Evolutionary conservation across 2,329 filamentous ascomycete species (phyloP).

Genomic region (Didymella lethalis): DNA sequence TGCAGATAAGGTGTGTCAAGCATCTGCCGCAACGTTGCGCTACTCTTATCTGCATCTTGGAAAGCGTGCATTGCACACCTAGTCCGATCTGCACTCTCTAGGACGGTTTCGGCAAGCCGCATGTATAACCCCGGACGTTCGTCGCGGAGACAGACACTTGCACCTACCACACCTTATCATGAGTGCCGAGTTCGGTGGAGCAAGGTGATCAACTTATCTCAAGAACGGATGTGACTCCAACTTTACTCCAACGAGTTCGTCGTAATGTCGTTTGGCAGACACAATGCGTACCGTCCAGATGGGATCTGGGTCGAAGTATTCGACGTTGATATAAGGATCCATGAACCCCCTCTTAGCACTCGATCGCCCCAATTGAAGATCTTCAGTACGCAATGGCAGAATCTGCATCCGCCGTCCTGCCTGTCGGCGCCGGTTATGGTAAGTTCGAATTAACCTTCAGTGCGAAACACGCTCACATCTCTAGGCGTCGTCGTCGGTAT

Average conservation of each 20-base stretch:
- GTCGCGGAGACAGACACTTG: constrained; percentile 11
- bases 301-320: not conserved
- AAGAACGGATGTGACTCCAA: constrained; percentile 13
- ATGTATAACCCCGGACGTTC: constrained; percentile 9
- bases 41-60: constrained; percentile 9
- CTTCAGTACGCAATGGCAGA: constrained; percentile 2
- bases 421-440: constrained; percentile 58
- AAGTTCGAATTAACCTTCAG: constrained; percentile 29
- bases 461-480: not conserved
- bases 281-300: not conserved
- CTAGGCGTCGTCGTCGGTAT: constrained; percentile 57
- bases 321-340: constrained; percentile 3
- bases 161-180: constrained; percentile 18
- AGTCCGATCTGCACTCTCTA: constrained; percentile 11
- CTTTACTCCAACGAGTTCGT: constrained; percentile 1
- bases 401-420: constrained; percentile 15
- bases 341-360: not conserved
- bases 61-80: not conserved
- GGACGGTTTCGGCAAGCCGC: constrained; percentile 9
- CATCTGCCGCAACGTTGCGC: constrained; percentile 4
- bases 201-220: constrained; percentile 10
- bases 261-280: not conserved
- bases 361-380: too few relatives aligned
- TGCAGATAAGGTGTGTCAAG: constrained; percentile 15
- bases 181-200: constrained; percentile 2